phyloP scores from a whole-genome alignment of 805 yeast genomes.

The Pichia scutulata region DNA sequence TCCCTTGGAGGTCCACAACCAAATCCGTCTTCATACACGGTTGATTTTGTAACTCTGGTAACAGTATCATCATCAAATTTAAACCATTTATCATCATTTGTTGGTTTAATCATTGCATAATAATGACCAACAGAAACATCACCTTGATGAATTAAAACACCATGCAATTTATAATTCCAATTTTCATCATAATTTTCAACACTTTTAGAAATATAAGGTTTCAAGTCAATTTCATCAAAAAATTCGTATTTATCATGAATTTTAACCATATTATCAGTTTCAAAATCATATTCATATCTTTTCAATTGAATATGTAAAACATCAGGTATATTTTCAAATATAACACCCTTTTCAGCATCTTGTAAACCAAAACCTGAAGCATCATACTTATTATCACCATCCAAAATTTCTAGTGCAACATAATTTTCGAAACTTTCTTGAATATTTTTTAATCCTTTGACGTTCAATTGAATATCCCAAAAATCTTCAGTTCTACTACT shows the following conservation, averaged over 20 bases:
- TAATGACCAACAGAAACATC: conserved; percentile 95
- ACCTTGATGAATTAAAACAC: conserved; percentile 93
- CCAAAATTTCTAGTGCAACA: conserved; percentile 78
- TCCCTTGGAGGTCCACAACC: conserved; percentile 64
- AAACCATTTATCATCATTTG: conserved; percentile 58
- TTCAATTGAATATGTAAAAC: conserved; percentile 90
- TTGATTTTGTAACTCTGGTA: conserved; percentile 73
- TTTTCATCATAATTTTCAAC: conserved; percentile 40
- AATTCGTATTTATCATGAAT: conserved; percentile 89
- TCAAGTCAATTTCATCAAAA: conserved; percentile 73
- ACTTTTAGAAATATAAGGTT: conserved; percentile 66
- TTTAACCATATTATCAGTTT: conserved; percentile 79
- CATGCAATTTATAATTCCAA: conserved; percentile 80
- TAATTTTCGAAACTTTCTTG: conserved; percentile 77
- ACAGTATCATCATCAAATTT: conserved; percentile 94
- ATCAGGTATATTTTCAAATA: conserved; percentile 83
- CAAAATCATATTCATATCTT: conserved; percentile 90
- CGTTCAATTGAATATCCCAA: conserved; percentile 97
- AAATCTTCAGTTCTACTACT: conserved; percentile 88
- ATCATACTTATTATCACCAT: conserved; percentile 92
- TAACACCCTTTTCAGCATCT: conserved; percentile 95
- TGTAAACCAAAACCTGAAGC: conserved; percentile 88
- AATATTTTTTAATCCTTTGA: conserved; percentile 68
- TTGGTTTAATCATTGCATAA: conserved; percentile 87
- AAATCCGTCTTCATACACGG: conserved; percentile 87